Percentiles rank a stretch among this genome's conserved stretches.
Conservation (phyloP, 768 basidiomycete genomes). For the Mycena rebaudengoi region DNA sequence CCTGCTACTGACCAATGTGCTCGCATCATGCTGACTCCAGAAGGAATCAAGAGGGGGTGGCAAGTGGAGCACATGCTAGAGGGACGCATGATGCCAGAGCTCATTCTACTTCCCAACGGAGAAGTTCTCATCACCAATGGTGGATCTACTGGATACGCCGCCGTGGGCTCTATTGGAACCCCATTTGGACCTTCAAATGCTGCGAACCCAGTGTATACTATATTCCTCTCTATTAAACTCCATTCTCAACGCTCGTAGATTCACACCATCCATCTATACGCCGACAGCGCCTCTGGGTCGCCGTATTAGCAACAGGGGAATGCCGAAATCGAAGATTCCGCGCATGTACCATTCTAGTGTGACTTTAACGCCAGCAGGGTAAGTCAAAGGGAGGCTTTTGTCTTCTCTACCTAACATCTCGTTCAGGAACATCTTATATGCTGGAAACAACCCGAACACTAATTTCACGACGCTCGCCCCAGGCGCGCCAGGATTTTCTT, state of each 20-base stretch:
- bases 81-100: slow-evolving; percentile 65
- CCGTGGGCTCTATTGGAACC: slow-evolving; percentile 32
- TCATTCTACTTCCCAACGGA: slow-evolving; percentile 64
- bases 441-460: slow-evolving; percentile 23
- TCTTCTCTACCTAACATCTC: neutral
- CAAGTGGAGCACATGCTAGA: slow-evolving; percentile 58
- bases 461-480: slow-evolving; percentile 11
- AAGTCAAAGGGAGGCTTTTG: neutral
- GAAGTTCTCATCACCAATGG: slow-evolving; percentile 62
- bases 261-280: slow-evolving; percentile 52
- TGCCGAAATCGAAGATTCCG: slow-evolving; percentile 27
- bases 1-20: slow-evolving; percentile 46
- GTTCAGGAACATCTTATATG: slow-evolving; percentile 23
- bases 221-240: slow-evolving; percentile 28
- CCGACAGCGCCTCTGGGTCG: slow-evolving; percentile 42
- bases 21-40: slow-evolving; percentile 61
- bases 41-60: slow-evolving; percentile 51
- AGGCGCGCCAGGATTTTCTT: slow-evolving; percentile 25
- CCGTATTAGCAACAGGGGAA: slow-evolving; percentile 44
- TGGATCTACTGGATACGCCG: slow-evolving; percentile 43
- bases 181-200: slow-evolving; percentile 55
- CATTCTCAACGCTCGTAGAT: slow-evolving; percentile 10
- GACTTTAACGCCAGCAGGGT: slow-evolving; percentile 19
- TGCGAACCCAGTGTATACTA: slow-evolving; percentile 49
- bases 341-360: slow-evolving; percentile 15